Evolutionary conservation across 352 stramenopile genomes (phyloP).

Genomic region (Phytophthora citrophthora): DNA sequence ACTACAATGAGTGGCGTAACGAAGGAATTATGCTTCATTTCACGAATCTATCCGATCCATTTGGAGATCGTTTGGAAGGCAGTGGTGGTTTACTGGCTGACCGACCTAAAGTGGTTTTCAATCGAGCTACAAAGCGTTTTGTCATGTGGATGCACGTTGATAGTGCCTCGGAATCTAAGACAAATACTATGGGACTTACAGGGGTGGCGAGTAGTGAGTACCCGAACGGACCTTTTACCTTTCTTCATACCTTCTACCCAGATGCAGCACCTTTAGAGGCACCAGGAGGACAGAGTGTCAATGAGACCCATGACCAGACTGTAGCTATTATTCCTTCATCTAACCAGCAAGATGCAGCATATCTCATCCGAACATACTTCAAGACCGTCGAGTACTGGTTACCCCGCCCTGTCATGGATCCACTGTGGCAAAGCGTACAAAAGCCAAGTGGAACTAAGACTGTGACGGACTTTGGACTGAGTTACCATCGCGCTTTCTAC

Average conservation of each 20-base stretch:
- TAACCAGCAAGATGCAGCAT: slow-evolving; percentile 48
- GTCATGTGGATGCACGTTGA: slow-evolving; percentile 98
- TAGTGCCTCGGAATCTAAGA: slow-evolving; percentile 48
- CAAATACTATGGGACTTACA: slow-evolving; percentile 87
- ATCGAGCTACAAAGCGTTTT: slow-evolving; percentile 83
- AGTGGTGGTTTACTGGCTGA: slow-evolving; percentile 62
- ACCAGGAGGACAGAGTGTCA: slow-evolving; percentile 80
- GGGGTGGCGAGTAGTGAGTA: slow-evolving; percentile 90
- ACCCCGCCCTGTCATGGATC: slow-evolving; percentile 95
- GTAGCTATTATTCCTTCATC: slow-evolving; percentile 52
- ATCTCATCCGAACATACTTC: slow-evolving; percentile 95
- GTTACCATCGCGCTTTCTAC: slow-evolving; percentile 96
- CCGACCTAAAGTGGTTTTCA: slow-evolving; percentile 94
- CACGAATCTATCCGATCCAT: slow-evolving; percentile 93
- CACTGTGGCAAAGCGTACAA: slow-evolving; percentile 96
- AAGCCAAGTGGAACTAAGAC: slow-evolving; percentile 32
- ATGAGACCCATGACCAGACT: slow-evolving; percentile 96
- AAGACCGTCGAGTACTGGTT: slow-evolving; percentile 96
- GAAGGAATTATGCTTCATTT: slow-evolving; percentile 96
- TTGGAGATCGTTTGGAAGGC: slow-evolving; percentile 37
- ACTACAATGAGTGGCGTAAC: slow-evolving; percentile 93
- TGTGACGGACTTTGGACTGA: slow-evolving; percentile 92
- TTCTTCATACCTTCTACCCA: slow-evolving; percentile 93
- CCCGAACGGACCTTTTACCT: slow-evolving; percentile 93
- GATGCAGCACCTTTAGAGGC: slow-evolving; percentile 83